Conservation (phyloP, 805 yeast genomes). For the Spathaspora passalidarum region DNA sequence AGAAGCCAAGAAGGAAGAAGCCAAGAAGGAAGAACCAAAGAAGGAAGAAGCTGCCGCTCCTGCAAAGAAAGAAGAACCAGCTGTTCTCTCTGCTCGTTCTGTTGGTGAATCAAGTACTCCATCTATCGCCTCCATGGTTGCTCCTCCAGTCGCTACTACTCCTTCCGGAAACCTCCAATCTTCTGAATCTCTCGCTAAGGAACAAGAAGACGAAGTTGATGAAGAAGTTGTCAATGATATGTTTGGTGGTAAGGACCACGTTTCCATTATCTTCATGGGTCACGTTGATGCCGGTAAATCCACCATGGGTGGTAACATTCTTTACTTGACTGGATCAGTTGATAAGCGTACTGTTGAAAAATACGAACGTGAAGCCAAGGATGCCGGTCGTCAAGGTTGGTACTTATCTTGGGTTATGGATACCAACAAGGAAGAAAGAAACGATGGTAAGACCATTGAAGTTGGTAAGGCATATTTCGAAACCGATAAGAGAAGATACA, state of each 20-base stretch:
- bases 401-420: conserved; percentile 99
- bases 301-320: conserved; percentile 97
- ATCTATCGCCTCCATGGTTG: conserved; percentile 11
- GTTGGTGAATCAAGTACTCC: conserved; percentile 15
- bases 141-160: conserved; percentile 12
- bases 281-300: conserved; percentile 99
- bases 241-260: conserved; percentile 97
- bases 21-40: conserved; percentile 14
- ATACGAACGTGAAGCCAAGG: conserved; percentile 97
- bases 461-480: conserved; percentile 98
- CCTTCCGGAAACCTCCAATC: conserved; percentile 14
- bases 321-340: conserved; percentile 92
- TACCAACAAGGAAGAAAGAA: conserved; percentile 97
- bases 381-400: conserved; percentile 99
- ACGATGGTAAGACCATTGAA: conserved; percentile 98
- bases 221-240: conserved; percentile 85
- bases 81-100: conserved; percentile 17
- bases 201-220: conserved; percentile 80
- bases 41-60: conserved; percentile 24
- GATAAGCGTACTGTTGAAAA: conserved; percentile 98
- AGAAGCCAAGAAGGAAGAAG: conserved; percentile 12
- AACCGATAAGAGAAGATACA: conserved; percentile 96
- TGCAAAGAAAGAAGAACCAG: conserved; percentile 15
- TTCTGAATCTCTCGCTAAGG: conserved; percentile 57
- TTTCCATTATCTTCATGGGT: conserved; percentile 97